Evolutionary conservation across 768 basidiomycete species (phyloP).

Genomic region (Naganishia onofrii): DNA sequence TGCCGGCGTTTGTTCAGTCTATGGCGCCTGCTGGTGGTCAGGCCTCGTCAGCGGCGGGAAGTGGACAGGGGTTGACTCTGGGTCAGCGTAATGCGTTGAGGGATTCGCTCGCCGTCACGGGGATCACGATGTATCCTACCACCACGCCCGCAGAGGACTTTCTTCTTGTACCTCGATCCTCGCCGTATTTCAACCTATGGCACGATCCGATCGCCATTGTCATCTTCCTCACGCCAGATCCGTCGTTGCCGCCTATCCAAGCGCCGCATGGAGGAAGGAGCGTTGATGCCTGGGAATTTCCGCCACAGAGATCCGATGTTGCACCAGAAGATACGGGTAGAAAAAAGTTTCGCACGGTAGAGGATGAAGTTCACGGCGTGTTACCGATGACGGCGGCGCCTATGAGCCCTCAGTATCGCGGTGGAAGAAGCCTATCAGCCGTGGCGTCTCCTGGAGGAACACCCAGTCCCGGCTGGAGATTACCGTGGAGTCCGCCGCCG

Average conservation of each 20-base stretch:
- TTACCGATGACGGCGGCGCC: constrained; percentile 49
- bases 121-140: constrained; percentile 62
- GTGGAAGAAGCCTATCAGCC: background rate
- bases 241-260: constrained; percentile 38
- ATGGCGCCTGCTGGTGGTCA: constrained; percentile 34
- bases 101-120: constrained; percentile 56
- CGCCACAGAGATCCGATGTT: constrained; percentile 58
- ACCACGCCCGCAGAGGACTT: constrained; percentile 71
- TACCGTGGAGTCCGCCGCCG: constrained; percentile 43
- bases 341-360: constrained; percentile 43
- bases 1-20: constrained; percentile 57
- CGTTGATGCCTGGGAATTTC: constrained; percentile 68
- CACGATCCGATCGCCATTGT: constrained; percentile 71
- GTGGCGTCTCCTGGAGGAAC: constrained; percentile 17
- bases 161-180: constrained; percentile 66
- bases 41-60: constrained; percentile 29
- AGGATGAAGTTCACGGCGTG: constrained; percentile 37
- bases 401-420: background rate
- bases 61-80: constrained; percentile 49
- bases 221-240: constrained; percentile 59
- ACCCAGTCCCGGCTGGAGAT: constrained; percentile 37
- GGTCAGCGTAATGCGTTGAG: constrained; percentile 65
- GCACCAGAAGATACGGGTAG: constrained; percentile 45
- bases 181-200: constrained; percentile 66
- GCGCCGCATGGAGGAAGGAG: constrained; percentile 55